Evolutionary conservation across 805 yeast genomes (phyloP).

Genomic region (Pichia californica): DNA sequence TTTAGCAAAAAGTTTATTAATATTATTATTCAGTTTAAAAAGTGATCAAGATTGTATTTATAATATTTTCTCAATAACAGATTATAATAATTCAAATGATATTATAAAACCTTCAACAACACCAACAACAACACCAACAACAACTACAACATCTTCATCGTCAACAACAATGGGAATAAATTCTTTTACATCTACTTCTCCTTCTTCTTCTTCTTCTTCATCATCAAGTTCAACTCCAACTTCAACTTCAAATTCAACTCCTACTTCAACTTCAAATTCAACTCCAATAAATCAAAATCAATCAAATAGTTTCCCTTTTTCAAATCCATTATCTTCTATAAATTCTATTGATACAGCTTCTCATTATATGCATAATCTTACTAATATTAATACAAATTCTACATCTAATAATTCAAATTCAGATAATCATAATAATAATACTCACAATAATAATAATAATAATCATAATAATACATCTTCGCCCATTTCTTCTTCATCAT

Average conservation of each 20-base stretch:
- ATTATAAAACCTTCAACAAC: not conserved
- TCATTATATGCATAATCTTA: no score
- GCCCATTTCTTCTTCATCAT: not conserved
- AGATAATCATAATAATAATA: no score
- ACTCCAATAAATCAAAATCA: not conserved
- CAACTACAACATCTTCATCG: not conserved
- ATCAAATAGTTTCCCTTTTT: not conserved
- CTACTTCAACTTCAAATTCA: not conserved
- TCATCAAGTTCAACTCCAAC: not conserved
- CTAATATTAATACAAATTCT: no score
- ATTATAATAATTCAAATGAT: not conserved
- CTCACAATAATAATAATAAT: no score
- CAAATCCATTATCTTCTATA: not conserved
- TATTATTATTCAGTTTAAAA: constrained; percentile 4
- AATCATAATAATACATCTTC: not conserved
- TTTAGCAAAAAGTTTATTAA: constrained; percentile 1
- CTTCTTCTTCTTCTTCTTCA: not conserved
- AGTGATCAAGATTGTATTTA: constrained; percentile 5
- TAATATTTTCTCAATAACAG: constrained; percentile 3
- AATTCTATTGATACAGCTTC: no score
- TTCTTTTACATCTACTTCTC: not conserved
- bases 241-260: not conserved
- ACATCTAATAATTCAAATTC: no score
- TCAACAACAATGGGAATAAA: no score
- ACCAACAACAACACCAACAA: not conserved